Evolutionary conservation across 176 grass and related monocot species (phyloP), one percentile per base, ranked within the genome.

Genomic region (Panicum miliaceum): DNA sequence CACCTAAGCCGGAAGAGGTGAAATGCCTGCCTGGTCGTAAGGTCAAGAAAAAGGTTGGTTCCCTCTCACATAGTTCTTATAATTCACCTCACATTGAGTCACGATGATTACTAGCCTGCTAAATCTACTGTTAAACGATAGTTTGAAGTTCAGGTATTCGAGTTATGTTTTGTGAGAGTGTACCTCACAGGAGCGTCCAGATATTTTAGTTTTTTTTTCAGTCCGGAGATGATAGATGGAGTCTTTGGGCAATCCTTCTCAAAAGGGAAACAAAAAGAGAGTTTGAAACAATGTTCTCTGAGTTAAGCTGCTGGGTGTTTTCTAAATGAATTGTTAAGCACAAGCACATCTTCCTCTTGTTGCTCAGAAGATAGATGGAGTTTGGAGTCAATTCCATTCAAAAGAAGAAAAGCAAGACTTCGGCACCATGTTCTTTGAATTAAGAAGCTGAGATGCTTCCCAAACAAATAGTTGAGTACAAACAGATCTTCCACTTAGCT

Each of bases 161-260:
- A n/a, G n/a, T n/a, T n/a, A n/a, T n/a, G n/a, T n/a, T n/a, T n/a
- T n/a, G n/a, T n/a, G n/a, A n/a, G n/a, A n/a, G n/a, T n/a, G n/a
- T n/a, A n/a, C n/a, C n/a, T n/a, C n/a, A n/a, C n/a, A n/a, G n/a
- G n/a, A n/a, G n/a, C n/a, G n/a, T n/a, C n/a, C n/a, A n/a, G n/a
- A 80, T 52, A 75, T 64, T 89, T 87, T 80, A 9, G n/a, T 75
- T 79, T 75, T 75, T 80, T 79, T n/a, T 79, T 81, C 73, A 72
- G 69, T 64, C 82, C 12, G 51, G 38, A 64, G 37, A 35, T 58
- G 69, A 38, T 56, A 82, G 50, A 78, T 58, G 57, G 78, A 86
- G 74, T 56, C 82, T 47, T 22, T 27, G 77, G 71, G 8, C 29
- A 9, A 56, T 56, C 45, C 5, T 0, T 56, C 40, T 52, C 62